Evolutionary conservation across 1,284 basidiomycete genomes (phyloP).

Genomic region (Ceratobasidium sp.): DNA sequence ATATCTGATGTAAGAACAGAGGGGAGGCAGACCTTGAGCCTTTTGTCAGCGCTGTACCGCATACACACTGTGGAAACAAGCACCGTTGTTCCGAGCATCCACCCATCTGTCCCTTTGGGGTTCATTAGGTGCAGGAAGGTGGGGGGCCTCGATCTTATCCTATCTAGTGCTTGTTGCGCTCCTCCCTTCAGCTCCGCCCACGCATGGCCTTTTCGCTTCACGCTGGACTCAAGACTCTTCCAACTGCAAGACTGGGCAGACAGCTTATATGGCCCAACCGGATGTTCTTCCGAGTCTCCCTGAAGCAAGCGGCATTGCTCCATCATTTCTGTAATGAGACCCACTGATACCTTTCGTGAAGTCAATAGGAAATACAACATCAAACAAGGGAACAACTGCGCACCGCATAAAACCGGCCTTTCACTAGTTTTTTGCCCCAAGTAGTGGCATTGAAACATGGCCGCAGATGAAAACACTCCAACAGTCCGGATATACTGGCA

Average conservation of each 20-base stretch:
- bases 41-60: no score
- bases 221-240: not conserved
- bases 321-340: not conserved
- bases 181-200: not conserved
- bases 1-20: slow-evolving; percentile 3
- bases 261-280: not conserved
- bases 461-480: not conserved
- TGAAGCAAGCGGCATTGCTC: not conserved
- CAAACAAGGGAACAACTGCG: not conserved
- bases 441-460: slow-evolving; percentile 4
- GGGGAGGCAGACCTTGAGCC: not conserved
- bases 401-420: slow-evolving; percentile 9
- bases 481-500: not conserved
- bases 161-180: not conserved
- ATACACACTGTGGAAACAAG: not conserved
- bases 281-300: not conserved
- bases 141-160: not conserved
- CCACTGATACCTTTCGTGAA: no score
- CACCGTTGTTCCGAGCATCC: not conserved
- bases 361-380: not conserved
- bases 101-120: not conserved
- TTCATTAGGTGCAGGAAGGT: not conserved
- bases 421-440: slow-evolving; percentile 16
- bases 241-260: not conserved
- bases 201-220: not conserved